Base-by-base conservation (phyloP, 2,329 filamentous ascomycete species). In the Aspergillus sp. region DNA sequence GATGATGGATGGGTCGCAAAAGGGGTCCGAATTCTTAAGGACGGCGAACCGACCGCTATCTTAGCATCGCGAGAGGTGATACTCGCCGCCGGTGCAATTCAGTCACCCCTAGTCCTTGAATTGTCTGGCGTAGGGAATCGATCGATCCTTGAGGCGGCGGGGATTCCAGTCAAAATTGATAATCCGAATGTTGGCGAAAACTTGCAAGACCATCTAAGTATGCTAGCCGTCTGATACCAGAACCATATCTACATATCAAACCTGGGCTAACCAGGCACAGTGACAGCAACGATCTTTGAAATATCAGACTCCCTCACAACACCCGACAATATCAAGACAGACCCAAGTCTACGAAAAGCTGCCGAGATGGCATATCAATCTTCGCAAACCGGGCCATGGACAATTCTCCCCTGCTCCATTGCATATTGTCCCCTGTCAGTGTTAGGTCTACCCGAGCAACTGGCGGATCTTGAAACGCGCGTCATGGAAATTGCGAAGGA, bases 41-140 rank as follows among this genome's bases (percentile, higher is more conserved):
- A 63, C 5, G 75, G 74, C 2, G 55, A 67, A 6, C 62, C 67
- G 3, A 64, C 71, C 46, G 61, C 73, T n/a, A n/a, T n/a, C n/a
- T n/a, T 57, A 9, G 71, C 61, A 57, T 64, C 59, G 20, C 64
- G 66, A 47, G 84, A 87, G 58, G 76, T 86, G 10, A 77, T 88
- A 34, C 65, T 88, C 2, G 79, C 79, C 4, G 83, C 82, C 0
- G 85, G 85, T 0, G 79, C 76, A 23, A 71, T 81, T 38, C 78
- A 79, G 62, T 84, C 80, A 9, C 85, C 78, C 4, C 82, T 80
- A 66, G 71, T 84, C 14, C 76, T 81, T n/a, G 84, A 87, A 57
- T 70, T 86, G 2, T 86, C 82, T 0, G 84, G 85, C 0, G 76
- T 88, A 36, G 85, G 85, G 3, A 71, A 75, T 43, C 68, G 71